Conservation (phyloP, 768 basidiomycete genomes). For the Termitomyces sp. region DNA sequence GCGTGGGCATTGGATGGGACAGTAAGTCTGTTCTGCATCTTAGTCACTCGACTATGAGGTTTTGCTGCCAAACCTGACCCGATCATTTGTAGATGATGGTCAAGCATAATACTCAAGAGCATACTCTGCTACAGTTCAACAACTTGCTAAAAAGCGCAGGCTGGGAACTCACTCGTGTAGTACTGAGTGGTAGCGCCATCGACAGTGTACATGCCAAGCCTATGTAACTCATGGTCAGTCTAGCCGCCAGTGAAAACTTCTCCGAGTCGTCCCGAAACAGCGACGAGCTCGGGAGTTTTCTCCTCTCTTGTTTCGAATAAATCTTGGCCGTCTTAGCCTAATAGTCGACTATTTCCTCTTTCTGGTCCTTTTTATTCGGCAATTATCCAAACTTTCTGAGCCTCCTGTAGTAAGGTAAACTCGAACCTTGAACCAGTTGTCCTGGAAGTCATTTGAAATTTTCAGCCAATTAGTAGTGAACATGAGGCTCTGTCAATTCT, state of each 20-base stretch:
- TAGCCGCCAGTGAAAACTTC: background rate
- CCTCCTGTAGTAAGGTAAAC: no score
- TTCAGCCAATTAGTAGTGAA: no score
- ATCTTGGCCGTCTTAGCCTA: no score
- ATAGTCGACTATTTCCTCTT: no score
- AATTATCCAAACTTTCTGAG: no score
- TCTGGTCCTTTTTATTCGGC: no score
- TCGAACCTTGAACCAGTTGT: no score
- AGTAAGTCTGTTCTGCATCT: background rate
- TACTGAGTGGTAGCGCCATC: slow-evolving; percentile 5
- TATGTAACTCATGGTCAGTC: background rate
- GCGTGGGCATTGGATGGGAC: slow-evolving; percentile 5
- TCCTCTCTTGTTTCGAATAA: no score
- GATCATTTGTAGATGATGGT: slow-evolving; percentile 9
- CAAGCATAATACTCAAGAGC: slow-evolving; percentile 12
- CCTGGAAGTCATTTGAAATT: no score
- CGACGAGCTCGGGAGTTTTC: background rate
- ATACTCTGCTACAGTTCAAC: slow-evolving; percentile 11
- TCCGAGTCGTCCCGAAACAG: no score
- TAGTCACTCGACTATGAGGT: background rate
- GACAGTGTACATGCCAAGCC: slow-evolving; percentile 10
- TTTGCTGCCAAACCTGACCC: background rate
- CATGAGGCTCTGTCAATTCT: no score
- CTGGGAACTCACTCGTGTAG: slow-evolving; percentile 7
- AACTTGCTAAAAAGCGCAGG: slow-evolving; percentile 3